A percentile compares a stretch with the other conserved stretches of the same genome.
Evolutionary conservation across 306 rosid species (phyloP).

Genomic region (Sphenostylis stenocarpa): DNA sequence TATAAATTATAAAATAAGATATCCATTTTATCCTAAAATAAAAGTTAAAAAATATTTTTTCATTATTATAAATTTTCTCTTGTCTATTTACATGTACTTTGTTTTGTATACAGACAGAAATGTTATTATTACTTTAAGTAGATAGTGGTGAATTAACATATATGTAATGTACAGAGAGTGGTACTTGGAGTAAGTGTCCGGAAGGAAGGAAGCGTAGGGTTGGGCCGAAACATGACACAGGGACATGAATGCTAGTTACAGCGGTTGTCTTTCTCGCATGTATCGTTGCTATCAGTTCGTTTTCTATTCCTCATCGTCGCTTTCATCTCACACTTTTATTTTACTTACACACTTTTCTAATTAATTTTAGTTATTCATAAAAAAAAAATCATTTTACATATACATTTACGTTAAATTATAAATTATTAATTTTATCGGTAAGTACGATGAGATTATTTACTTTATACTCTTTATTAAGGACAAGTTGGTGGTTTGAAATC

Average conservation of each 20-base stretch:
- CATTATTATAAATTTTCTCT: no score
- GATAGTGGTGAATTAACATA: background rate
- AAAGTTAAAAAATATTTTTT: no score
- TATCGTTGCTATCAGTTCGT: constrained; percentile 22
- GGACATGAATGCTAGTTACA: background rate
- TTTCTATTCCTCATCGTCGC: background rate
- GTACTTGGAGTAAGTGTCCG: background rate
- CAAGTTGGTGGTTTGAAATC: no score
- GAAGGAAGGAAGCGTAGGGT: background rate
- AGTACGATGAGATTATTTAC: no score
- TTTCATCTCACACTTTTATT: background rate
- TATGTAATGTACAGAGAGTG: background rate
- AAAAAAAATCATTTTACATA: background rate
- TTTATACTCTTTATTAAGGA: no score
- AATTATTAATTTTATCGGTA: no score
- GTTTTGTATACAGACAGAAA: no score
- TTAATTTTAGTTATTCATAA: background rate
- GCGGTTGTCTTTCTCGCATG: constrained; percentile 21
- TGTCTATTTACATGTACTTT: no score
- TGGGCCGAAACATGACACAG: background rate
- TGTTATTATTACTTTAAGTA: no score
- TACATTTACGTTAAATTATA: no score
- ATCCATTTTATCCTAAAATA: no score
- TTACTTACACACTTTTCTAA: background rate
- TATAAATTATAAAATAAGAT: no score